Base-by-base conservation (phyloP, 176 grass and related monocot genomes). In the Musa itinerans region DNA sequence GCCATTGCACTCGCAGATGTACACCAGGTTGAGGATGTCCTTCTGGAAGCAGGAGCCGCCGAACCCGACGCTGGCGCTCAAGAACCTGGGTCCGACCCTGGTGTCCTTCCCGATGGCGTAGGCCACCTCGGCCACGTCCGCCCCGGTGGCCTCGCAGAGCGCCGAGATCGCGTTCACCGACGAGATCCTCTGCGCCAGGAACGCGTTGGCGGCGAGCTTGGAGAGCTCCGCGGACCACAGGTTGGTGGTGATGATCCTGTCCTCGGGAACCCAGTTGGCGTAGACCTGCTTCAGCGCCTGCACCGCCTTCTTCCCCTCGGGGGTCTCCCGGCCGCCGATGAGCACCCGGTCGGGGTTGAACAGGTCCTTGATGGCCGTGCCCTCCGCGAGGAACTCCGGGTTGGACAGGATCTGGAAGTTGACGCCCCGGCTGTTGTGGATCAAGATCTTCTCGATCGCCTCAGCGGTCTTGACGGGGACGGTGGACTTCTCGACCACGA, bases 141-240 rank as follows among this genome's bases (percentile, higher is more conserved):
- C 75, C 0, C 75, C 75, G 8, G 75, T 77, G 61, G 74, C 74
- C 74, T 76, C 57, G 19, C 74, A 76, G 19, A 76, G 74, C 48
- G 74, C 74, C 11, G 74, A 77, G 11, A 77, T 77, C 9, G 75
- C 75, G 50, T 77, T 77, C 61, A 77, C 75, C 10, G 75, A 77
- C 48, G 74, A 76, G 43, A 76, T 76, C 55, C 56, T 76, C 57
- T 76, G 74, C 17, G 74, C 74, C 34, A 77, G 63, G 62, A 77
- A 77, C n/a, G 75, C 75, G 52, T 77, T 77, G n/a, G 74, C 61
- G 0, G 75, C 75, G 14, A 77, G 75, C 75, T 77, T 77, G 9
- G 75, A 77, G n/a, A 77, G 62, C 62, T 77, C 75, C 21, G 75
- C 75, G 22, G 75, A 77, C 75, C 75, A 77, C 8, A 77, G 49